Evolutionary conservation across 2,329 filamentous ascomycete species (phyloP).

Genomic region (Juglanconis oblonga): DNA sequence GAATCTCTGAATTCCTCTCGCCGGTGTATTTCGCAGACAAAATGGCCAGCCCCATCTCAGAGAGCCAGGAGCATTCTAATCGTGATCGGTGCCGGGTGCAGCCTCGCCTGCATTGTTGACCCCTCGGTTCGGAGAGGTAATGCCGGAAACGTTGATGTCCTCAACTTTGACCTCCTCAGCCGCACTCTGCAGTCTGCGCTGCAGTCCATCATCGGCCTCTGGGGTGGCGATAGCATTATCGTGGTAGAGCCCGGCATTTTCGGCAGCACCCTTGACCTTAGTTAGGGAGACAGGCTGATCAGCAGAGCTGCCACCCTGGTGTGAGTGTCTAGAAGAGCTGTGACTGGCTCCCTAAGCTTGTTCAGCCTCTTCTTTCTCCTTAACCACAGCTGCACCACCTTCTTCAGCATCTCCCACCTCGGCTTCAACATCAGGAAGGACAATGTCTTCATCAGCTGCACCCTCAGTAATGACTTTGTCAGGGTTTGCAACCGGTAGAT

Average conservation of each 20-base stretch:
- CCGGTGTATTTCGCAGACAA: background rate
- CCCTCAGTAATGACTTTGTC: background rate
- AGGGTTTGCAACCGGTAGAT: conserved; percentile 19
- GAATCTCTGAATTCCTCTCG: too few species aligned
- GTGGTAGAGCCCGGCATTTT: background rate
- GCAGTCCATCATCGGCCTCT: too few species aligned
- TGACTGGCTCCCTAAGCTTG: background rate
- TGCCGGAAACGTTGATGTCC: background rate
- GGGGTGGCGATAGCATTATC: too few species aligned
- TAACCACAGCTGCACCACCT: background rate
- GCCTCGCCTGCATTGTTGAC: background rate
- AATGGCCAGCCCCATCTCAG: background rate
- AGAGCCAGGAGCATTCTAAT: background rate
- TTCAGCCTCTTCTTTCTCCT: conserved; percentile 2
- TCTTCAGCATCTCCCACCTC: background rate
- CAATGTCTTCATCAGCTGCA: background rate
- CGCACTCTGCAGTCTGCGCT: background rate
- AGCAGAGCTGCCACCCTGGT: background rate
- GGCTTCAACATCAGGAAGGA: background rate
- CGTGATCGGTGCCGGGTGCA: background rate
- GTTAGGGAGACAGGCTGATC: background rate
- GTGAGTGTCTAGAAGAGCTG: background rate
- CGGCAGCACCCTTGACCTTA: background rate
- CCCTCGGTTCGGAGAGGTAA: background rate
- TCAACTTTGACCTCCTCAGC: background rate